A percentile compares a stretch with the other conserved stretches of the same genome.
Evolutionary conservation across 2,329 filamentous ascomycete species (phyloP).

Genomic region (Phaeosphaeriaceae sp.): DNA sequence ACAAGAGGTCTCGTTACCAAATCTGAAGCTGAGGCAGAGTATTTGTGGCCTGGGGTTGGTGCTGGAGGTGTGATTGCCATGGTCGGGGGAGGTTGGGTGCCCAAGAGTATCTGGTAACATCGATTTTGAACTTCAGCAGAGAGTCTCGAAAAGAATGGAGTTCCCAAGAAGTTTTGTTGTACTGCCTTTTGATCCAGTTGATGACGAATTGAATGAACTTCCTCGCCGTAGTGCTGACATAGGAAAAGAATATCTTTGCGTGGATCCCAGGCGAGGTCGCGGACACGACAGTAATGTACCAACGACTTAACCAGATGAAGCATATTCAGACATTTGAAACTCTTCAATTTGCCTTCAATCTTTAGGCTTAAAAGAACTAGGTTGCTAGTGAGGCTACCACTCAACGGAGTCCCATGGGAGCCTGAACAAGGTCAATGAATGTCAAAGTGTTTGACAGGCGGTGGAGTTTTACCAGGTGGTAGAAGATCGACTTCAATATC

Average conservation of each 20-base stretch:
- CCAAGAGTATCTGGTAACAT: slow-evolving; percentile 34
- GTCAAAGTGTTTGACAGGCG: background rate
- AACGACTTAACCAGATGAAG: slow-evolving; percentile 36
- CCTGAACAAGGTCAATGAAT: slow-evolving; percentile 24
- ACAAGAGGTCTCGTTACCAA: slow-evolving; percentile 9
- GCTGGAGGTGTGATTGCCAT: slow-evolving; percentile 31
- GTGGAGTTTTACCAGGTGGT: slow-evolving; percentile 33
- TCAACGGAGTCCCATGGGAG: slow-evolving; percentile 34
- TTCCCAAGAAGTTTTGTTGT: slow-evolving; percentile 36
- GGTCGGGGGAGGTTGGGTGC: slow-evolving; percentile 30
- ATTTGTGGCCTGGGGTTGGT: slow-evolving; percentile 4
- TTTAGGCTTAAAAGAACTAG: slow-evolving; percentile 35
- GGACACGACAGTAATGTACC: slow-evolving; percentile 31
- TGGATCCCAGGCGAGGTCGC: slow-evolving; percentile 38
- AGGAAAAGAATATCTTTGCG: slow-evolving; percentile 37
- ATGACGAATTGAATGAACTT: slow-evolving; percentile 29
- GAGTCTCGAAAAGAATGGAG: slow-evolving; percentile 32
- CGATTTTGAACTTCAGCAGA: slow-evolving; percentile 28
- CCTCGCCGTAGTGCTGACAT: slow-evolving; percentile 32
- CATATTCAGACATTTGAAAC: slow-evolving; percentile 40
- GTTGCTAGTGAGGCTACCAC: slow-evolving; percentile 30
- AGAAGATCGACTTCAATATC: slow-evolving; percentile 41
- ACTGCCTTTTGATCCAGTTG: slow-evolving; percentile 30
- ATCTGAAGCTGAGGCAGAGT: slow-evolving; percentile 13
- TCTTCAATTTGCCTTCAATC: slow-evolving; percentile 27